Percentiles rank a stretch among this genome's conserved stretches.
Conservation (phyloP, 495 filamentous ascomycete species). For the Achaetomiella virescens region DNA sequence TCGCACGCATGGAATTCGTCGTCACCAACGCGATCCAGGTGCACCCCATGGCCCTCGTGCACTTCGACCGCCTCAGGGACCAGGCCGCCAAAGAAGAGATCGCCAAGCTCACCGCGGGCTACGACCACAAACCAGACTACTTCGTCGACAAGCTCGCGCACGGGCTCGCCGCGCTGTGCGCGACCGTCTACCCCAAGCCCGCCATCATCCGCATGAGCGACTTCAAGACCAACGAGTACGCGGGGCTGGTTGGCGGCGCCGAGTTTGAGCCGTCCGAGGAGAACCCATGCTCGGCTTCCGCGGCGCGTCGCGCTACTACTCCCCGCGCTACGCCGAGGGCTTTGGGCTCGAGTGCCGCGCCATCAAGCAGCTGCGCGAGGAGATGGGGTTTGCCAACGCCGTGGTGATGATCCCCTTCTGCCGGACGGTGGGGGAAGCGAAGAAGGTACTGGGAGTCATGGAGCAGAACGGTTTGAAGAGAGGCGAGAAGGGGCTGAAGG, state of each 20-base stretch:
- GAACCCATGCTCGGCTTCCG: slow-evolving; percentile 38
- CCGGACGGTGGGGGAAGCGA: slow-evolving; percentile 30
- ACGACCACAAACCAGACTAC: slow-evolving; percentile 31
- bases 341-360: slow-evolving; percentile 36
- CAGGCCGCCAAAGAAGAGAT: slow-evolving; percentile 24
- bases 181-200: slow-evolving; percentile 28
- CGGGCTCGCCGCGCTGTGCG: slow-evolving; percentile 33
- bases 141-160: slow-evolving; percentile 35
- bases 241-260: slow-evolving; percentile 31
- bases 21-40: slow-evolving; percentile 25
- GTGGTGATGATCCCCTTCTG: slow-evolving; percentile 39
- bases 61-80: slow-evolving; percentile 27
- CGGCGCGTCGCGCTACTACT: slow-evolving; percentile 36
- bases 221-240: slow-evolving; percentile 40
- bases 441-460: slow-evolving; percentile 30
- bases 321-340: slow-evolving; percentile 31
- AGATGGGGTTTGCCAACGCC: slow-evolving; percentile 33
- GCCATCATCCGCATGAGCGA: slow-evolving; percentile 36
- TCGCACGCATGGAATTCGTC: slow-evolving; percentile 25
- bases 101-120: slow-evolving; percentile 24
- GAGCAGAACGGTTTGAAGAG: slow-evolving; percentile 28
- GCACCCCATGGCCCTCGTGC: slow-evolving; percentile 33
- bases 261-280: slow-evolving; percentile 35
- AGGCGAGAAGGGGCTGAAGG: slow-evolving; percentile 30
- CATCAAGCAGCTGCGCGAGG: slow-evolving; percentile 32